A percentile compares a stretch with the other conserved stretches of the same genome.
phyloP scores from a whole-genome alignment of 208 protist genomes.

The Trypanosoma boissoni region DNA sequence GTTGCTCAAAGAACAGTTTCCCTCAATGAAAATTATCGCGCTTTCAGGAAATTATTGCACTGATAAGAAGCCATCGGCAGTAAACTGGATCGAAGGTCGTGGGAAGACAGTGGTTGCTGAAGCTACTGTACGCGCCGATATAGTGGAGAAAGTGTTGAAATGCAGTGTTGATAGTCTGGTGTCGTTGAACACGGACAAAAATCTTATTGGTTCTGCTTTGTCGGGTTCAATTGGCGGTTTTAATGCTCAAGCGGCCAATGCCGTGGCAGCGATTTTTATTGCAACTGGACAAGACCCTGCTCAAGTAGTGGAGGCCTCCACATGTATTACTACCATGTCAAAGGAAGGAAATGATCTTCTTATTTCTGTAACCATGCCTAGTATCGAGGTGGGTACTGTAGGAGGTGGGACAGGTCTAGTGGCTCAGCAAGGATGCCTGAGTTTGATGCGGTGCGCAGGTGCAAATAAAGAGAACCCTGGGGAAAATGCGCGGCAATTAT shows the following conservation, averaged over 20 bases:
- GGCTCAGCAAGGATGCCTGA: slow-evolving; percentile 93
- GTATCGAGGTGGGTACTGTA: slow-evolving; percentile 98
- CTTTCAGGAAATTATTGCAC: slow-evolving; percentile 98
- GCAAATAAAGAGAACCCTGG: slow-evolving; percentile 83
- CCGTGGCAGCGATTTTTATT: slow-evolving; percentile 97
- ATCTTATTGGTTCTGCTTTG: slow-evolving; percentile 97
- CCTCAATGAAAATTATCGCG: slow-evolving; percentile 88
- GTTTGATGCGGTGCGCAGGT: slow-evolving; percentile 91
- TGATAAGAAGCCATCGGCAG: slow-evolving; percentile 98
- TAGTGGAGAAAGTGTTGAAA: slow-evolving; percentile 94
- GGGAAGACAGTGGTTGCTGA: slow-evolving; percentile 96
- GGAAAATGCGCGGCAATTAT: slow-evolving; percentile 89
- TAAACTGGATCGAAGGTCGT: slow-evolving; percentile 98
- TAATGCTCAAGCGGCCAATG: slow-evolving; percentile 98
- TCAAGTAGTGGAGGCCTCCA: slow-evolving; percentile 97
- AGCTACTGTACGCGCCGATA: slow-evolving; percentile 84
- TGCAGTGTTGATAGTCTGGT: slow-evolving; percentile 91
- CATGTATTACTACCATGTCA: slow-evolving; percentile 97
- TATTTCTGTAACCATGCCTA: slow-evolving; percentile 97
- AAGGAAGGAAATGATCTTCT: slow-evolving; percentile 90
- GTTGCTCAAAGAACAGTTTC: slow-evolving; percentile 85
- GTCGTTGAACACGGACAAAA: slow-evolving; percentile 94
- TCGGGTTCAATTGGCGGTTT: slow-evolving; percentile 97
- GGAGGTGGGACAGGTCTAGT: slow-evolving; percentile 96
- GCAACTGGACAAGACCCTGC: slow-evolving; percentile 98